Evolutionary conservation across 2,329 filamentous ascomycete species (phyloP).

Genomic region (Xylariaceae sp.): DNA sequence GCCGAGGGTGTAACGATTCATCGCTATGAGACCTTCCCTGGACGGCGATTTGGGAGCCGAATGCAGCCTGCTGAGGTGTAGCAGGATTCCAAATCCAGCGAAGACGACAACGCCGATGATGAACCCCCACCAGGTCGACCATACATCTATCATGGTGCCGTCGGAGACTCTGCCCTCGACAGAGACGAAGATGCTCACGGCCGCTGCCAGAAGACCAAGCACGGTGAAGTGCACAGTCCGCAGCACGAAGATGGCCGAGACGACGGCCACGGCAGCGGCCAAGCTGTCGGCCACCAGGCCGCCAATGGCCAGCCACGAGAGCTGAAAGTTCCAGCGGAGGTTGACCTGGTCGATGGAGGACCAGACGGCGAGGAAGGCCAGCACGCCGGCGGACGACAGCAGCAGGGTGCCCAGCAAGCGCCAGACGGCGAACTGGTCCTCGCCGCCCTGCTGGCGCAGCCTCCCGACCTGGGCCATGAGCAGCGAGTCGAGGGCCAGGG

Average conservation of each 20-base stretch:
- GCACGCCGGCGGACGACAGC: slow-evolving; percentile 15
- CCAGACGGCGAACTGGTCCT: slow-evolving; percentile 17
- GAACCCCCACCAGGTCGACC: slow-evolving; percentile 17
- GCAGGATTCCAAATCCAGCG: slow-evolving; percentile 16
- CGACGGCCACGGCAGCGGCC: slow-evolving; percentile 14
- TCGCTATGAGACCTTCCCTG: slow-evolving; percentile 8
- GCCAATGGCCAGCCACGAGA: slow-evolving; percentile 19
- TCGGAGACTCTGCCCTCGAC: slow-evolving; percentile 16
- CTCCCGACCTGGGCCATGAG: slow-evolving; percentile 21
- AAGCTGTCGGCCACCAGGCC: slow-evolving; percentile 25
- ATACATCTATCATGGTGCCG: slow-evolving; percentile 15
- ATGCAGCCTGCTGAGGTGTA: slow-evolving; percentile 11
- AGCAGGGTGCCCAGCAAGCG: slow-evolving; percentile 14
- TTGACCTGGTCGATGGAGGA: slow-evolving; percentile 21
- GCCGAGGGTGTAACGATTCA: slow-evolving; percentile 12
- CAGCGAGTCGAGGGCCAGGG: slow-evolving; percentile 23
- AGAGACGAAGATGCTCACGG: slow-evolving; percentile 17
- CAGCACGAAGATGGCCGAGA: slow-evolving; percentile 21
- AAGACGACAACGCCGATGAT: slow-evolving; percentile 15
- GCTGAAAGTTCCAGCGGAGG: slow-evolving; percentile 23
- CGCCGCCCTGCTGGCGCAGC: slow-evolving; percentile 17
- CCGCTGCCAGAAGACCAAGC: slow-evolving; percentile 19
- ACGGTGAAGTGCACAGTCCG: slow-evolving; percentile 19
- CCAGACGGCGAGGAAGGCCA: slow-evolving; percentile 21
- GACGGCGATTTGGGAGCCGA: slow-evolving; percentile 2